These are phyloP conservation scores for Myriosclerotinia scirpicola DNA, from an alignment of 2,329 filamentous ascomycete species.

Conservation along the genomic window DNA sequence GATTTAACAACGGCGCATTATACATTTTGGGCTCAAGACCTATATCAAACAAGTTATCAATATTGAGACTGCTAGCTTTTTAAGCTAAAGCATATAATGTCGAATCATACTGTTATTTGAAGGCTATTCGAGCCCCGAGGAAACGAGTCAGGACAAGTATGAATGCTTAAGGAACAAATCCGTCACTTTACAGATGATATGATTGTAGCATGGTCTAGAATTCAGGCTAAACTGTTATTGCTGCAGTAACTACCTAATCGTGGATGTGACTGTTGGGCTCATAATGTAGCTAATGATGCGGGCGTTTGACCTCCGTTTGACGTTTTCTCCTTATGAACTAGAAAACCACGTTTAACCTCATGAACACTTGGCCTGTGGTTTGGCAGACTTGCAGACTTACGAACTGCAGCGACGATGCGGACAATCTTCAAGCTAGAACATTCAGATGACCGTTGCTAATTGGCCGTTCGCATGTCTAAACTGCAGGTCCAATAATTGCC, in stretches of 20 bases:
- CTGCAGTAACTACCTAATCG: neutral
- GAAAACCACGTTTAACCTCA: neutral
- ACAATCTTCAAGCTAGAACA: constrained; percentile 8
- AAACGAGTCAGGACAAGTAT: neutral
- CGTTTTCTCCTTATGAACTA: neutral
- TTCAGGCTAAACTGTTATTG: too few species aligned
- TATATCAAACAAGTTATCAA: neutral
- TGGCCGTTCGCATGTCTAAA: neutral
- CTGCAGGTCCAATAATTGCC: neutral
- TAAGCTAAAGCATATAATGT: neutral
- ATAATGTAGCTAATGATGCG: neutral
- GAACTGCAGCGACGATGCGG: neutral
- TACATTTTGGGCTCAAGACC: neutral
- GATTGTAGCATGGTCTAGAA: neutral
- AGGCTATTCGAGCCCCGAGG: neutral
- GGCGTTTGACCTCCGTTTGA: constrained; percentile 2
- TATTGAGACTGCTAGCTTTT: neutral
- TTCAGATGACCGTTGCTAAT: constrained; percentile 2
- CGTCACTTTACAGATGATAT: neutral
- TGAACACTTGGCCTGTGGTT: constrained; percentile 17
- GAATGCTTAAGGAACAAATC: neutral
- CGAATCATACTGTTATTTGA: neutral
- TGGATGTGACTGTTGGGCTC: neutral
- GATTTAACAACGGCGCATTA: constrained; percentile 1
- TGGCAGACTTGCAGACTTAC: neutral